A percentile compares a stretch with the other conserved stretches of the same genome.
These are phyloP conservation scores for Lophiotrema nucula DNA, from an alignment of 495 filamentous ascomycete genomes.

Conservation along the genomic window DNA sequence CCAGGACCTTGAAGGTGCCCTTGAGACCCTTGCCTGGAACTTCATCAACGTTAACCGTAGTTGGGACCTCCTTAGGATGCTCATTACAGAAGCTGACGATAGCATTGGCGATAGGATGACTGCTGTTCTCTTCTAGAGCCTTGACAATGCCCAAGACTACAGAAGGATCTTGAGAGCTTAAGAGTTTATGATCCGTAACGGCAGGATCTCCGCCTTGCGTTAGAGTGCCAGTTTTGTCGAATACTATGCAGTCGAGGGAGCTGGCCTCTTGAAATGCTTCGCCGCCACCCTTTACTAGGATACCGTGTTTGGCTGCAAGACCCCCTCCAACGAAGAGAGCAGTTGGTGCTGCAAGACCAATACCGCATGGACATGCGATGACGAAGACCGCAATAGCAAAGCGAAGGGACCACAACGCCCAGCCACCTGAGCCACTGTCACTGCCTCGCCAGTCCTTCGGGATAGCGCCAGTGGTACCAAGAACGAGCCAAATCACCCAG, in stretches of 20 bases:
- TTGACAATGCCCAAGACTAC: conserved; percentile 57
- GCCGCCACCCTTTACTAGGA: conserved; percentile 91
- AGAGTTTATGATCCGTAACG: conserved; percentile 68
- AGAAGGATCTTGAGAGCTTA: conserved; percentile 44
- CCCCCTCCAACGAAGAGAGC: conserved; percentile 91
- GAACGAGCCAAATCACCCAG: conserved; percentile 77
- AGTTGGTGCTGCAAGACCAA: conserved; percentile 88
- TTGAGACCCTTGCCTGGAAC: conserved; percentile 78
- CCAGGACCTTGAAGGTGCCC: conserved; percentile 55
- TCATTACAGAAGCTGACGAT: conserved; percentile 65
- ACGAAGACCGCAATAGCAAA: conserved; percentile 96
- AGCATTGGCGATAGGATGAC: conserved; percentile 83
- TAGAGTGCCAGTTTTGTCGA: conserved; percentile 94
- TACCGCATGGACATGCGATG: conserved; percentile 89
- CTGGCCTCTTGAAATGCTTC: conserved; percentile 96
- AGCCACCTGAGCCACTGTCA: conserved; percentile 61
- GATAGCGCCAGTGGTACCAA: conserved; percentile 69
- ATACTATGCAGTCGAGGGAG: conserved; percentile 79
- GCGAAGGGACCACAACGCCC: conserved; percentile 82
- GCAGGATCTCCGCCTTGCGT: conserved; percentile 79
- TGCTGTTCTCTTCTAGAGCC: conserved; percentile 76
- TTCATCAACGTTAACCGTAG: conserved; percentile 62
- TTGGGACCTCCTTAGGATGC: conserved; percentile 33
- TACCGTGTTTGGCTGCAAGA: conserved; percentile 81
- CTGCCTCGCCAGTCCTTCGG: conserved; percentile 64